These are phyloP conservation scores for Tuber indicum DNA, from an alignment of 495 filamentous ascomycete species.

Conservation along the genomic window DNA sequence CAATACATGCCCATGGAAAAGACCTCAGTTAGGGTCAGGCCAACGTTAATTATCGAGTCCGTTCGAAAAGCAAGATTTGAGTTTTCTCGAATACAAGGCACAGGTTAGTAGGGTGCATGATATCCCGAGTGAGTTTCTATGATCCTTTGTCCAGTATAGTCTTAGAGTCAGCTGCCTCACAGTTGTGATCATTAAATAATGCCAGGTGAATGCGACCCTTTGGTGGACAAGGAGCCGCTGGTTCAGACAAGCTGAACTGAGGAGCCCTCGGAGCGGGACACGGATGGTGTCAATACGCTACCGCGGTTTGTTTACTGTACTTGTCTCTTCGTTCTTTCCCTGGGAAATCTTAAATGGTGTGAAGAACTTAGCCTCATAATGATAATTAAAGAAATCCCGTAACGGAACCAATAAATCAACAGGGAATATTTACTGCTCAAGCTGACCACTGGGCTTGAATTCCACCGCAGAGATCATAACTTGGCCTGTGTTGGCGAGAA, in stretches of 20 bases:
- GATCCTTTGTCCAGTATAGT: background rate
- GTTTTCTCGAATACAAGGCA: background rate
- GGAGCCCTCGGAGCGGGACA: background rate
- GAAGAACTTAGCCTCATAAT: background rate
- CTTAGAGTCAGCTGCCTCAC: background rate
- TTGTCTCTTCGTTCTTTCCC: background rate
- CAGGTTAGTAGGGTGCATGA: no score
- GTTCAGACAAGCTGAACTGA: background rate
- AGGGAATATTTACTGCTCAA: background rate
- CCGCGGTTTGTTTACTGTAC: background rate
- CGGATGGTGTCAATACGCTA: background rate
- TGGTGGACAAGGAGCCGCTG: background rate
- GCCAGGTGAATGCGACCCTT: background rate
- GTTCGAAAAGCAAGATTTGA: background rate
- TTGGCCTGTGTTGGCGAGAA: background rate
- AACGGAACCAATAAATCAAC: background rate
- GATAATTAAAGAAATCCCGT: background rate
- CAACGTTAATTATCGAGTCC: background rate
- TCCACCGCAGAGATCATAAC: background rate
- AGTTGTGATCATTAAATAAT: background rate
- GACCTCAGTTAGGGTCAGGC: rapidly evolving
- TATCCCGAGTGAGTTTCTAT: background rate
- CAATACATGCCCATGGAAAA: background rate
- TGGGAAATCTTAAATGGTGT: background rate
- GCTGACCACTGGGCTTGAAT: background rate